Evolutionary conservation across 306 rosid genomes (phyloP), one percentile per base, ranked within the genome.

Genomic region (Hylodesmum podocarpum): DNA sequence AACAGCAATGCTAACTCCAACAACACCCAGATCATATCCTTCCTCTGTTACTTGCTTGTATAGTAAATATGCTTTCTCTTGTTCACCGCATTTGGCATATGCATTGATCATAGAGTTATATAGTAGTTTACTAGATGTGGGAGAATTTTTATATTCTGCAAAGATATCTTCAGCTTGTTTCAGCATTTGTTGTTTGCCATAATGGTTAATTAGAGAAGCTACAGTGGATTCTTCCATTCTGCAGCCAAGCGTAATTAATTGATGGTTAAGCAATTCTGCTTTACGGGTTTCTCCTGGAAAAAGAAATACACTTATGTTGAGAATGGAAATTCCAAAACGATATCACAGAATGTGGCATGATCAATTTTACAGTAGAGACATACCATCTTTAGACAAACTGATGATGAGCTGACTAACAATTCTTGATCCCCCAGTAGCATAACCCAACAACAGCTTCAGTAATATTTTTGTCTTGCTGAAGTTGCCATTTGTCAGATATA

Each of bases 61-160:
- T 68, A 94, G 87, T 37, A 50, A 75, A 88, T 79, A 90, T 24
- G 95, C 97, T 81, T 90, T 88, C 28, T 88, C 96, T 67, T 84
- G 83, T 80, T 88, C 80, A 76, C 93, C 92, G 66, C 96, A 90
- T 84, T 91, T 94, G 76, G 85, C 85, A 78, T 87, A 94, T 24
- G 88, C 93, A 89, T 89, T 89, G 36, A 94, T 89, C 97, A 94
- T 89, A 53, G 94, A 83, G 75, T 88, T 87, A 81, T 79, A 87
- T 33, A 89, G 61, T 51, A 79, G 78, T 76, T 74, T 83, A 40
- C 80, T 51, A 40, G 82, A 77, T 22, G 75, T 54, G n/a, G 80
- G 59, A 24, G 89, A 87, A 73, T 86, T 88, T 28, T 68, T 82
- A 83, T 85, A 87, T 80, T 82, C 86, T 53, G 84, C 83, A 86